These are phyloP conservation scores for Evansstolkia leycettana DNA, from an alignment of 495 filamentous ascomycete genomes.

Conservation along the genomic window DNA sequence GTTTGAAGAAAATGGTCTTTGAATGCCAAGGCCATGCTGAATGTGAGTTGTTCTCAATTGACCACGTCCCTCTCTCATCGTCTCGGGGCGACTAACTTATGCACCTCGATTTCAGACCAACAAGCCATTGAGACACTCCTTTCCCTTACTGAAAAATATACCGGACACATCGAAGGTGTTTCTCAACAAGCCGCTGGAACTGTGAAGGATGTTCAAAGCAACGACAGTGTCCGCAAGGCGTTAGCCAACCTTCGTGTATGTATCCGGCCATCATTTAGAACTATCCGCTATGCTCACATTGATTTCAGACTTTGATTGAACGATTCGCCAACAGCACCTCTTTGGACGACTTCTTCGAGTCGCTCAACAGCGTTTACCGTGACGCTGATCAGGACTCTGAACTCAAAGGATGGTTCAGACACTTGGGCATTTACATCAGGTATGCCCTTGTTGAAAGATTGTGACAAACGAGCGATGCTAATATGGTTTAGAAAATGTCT, in stretches of 20 bases:
- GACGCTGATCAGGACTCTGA: constrained; percentile 86
- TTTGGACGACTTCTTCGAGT: constrained; percentile 69
- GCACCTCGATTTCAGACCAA: constrained; percentile 40
- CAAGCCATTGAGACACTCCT: constrained; percentile 80
- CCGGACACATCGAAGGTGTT: constrained; percentile 55
- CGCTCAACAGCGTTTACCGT: constrained; percentile 78
- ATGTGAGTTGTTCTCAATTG: constrained; percentile 37
- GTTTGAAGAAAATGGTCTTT: constrained; percentile 94
- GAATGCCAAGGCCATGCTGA: constrained; percentile 91
- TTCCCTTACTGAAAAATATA: constrained; percentile 73
- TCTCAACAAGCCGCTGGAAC: constrained; percentile 49
- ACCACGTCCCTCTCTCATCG: neutral
- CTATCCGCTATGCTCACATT: constrained; percentile 29
- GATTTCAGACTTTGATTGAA: constrained; percentile 66
- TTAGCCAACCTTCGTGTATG: constrained; percentile 70
- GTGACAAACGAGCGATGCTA: too few species aligned
- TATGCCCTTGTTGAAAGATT: constrained; percentile 1
- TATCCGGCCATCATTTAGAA: too few species aligned
- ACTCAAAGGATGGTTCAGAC: constrained; percentile 80
- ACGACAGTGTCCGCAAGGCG: constrained; percentile 39
- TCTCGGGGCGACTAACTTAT: neutral
- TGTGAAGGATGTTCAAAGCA: constrained; percentile 56
- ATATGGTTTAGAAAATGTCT: constrained; percentile 47
- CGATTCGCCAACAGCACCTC: constrained; percentile 94
- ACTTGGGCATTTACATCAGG: constrained; percentile 64